Evolutionary conservation across 2,329 filamentous ascomycete species (phyloP).

Genomic region (Aspergillus sojae): DNA sequence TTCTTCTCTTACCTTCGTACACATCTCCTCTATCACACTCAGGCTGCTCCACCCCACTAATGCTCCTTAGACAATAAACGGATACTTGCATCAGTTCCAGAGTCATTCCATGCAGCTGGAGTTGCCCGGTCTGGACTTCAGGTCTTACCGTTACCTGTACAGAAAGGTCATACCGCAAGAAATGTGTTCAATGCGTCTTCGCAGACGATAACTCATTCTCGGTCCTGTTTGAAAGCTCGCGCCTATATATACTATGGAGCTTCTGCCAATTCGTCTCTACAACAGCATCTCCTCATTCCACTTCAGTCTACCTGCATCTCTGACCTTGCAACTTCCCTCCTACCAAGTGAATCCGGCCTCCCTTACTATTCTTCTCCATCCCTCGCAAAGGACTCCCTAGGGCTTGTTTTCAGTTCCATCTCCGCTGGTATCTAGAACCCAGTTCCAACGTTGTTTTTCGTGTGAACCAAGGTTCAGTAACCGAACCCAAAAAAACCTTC

Average conservation of each 20-base stretch:
- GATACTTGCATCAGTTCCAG: constrained; percentile 23
- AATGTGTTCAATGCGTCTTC: constrained; percentile 18
- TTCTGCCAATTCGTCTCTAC: constrained; percentile 9
- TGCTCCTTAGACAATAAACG: constrained; percentile 20
- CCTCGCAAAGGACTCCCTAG: neutral
- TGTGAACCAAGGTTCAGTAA: constrained; percentile 6
- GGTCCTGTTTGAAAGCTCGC: constrained; percentile 18
- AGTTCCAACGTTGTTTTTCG: neutral
- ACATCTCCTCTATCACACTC: constrained; percentile 3
- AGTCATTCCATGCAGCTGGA: constrained; percentile 19
- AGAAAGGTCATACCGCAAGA: constrained; percentile 5
- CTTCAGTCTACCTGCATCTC: neutral
- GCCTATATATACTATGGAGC: constrained; percentile 28
- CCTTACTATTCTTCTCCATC: constrained; percentile 2
- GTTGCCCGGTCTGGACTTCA: constrained; percentile 22
- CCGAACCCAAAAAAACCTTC: constrained; percentile 8
- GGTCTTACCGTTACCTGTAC: constrained; percentile 15
- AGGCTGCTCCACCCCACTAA: constrained; percentile 20
- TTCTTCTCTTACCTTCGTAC: constrained; percentile 1
- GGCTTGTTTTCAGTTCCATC: constrained; percentile 6
- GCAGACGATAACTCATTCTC: constrained; percentile 12
- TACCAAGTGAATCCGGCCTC: neutral
- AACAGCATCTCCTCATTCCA: constrained; percentile 10
- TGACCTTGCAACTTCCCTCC: neutral
- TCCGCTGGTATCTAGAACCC: constrained; percentile 9